Conservation (phyloP, 73 alveolate species). For the Symbiodinium natans region DNA sequence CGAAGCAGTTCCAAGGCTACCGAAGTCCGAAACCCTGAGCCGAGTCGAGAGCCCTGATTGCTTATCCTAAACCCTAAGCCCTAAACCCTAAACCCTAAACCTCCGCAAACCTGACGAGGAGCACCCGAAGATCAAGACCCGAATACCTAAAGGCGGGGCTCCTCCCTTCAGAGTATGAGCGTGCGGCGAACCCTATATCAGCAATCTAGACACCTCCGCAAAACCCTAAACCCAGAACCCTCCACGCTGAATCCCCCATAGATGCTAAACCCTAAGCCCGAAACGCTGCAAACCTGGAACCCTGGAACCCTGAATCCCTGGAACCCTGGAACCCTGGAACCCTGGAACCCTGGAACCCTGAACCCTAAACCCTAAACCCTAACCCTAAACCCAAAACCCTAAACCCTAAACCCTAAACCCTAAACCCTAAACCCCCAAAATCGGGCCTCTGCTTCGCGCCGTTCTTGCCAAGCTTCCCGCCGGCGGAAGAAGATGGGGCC, state of each 20-base stretch:
- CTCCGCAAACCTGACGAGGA: background rate
- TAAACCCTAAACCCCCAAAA: background rate
- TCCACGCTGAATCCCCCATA: background rate
- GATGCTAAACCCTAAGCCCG: background rate
- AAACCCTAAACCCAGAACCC: background rate
- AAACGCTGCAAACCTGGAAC: background rate
- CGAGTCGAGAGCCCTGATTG: no score
- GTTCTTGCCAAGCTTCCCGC: conserved; percentile 82
- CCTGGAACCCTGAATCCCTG: background rate
- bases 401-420: background rate
- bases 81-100: background rate
- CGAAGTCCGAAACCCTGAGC: no score
- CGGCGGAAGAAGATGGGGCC: conserved; percentile 93
- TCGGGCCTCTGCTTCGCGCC: conserved; percentile 46
- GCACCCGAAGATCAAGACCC: no score
- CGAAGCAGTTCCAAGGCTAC: no score
- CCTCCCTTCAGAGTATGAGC: no score
- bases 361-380: background rate
- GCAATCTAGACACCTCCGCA: no score
- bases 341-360: background rate
- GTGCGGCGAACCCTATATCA: no score
- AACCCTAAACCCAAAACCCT: background rate
- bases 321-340: background rate
- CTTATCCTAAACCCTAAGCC: background rate
- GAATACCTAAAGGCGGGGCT: no score